Evolutionary conservation across 2,329 filamentous ascomycete species (phyloP).

Genomic region (Septoria linicola): DNA sequence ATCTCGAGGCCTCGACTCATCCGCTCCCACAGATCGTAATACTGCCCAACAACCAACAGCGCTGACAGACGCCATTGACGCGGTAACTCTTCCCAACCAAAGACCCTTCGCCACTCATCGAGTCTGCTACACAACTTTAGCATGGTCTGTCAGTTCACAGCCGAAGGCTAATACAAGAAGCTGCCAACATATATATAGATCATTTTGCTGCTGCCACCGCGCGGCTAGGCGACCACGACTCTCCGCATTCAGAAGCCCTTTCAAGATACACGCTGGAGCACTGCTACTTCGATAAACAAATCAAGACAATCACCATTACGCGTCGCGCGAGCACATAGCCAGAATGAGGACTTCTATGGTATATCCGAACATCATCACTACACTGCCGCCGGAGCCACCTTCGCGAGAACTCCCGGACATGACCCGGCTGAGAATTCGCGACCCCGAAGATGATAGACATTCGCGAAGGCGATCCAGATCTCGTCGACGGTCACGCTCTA

Average conservation of each 20-base stretch:
- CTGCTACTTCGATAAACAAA: no score
- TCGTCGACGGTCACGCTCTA: constrained; percentile 10
- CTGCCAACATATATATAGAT: constrained; percentile 21
- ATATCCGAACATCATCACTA: constrained; percentile 13
- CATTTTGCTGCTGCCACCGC: constrained; percentile 15
- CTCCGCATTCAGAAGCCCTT: background rate
- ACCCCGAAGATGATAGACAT: constrained; percentile 3
- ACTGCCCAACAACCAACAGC: background rate
- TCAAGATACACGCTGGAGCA: background rate
- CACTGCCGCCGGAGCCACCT: constrained; percentile 6
- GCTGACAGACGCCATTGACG: background rate
- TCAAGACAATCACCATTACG: no score
- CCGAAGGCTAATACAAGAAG: constrained; percentile 2
- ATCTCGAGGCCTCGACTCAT: background rate
- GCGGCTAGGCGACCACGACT: background rate
- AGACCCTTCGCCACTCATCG: background rate
- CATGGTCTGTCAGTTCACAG: background rate
- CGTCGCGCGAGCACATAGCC: no score
- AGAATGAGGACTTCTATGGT: constrained; percentile 19
- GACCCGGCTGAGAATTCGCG: constrained; percentile 11
- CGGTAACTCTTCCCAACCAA: constrained; percentile 5
- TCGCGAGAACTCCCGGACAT: constrained; percentile 14
- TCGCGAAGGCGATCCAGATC: constrained; percentile 2
- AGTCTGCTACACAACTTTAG: background rate
- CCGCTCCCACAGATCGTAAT: constrained; percentile 2